Percentiles rank a stretch among this genome's conserved stretches.
These are phyloP conservation scores for Fusarium tupiense DNA, from an alignment of 2,329 filamentous ascomycete genomes.

Conservation along the genomic window DNA sequence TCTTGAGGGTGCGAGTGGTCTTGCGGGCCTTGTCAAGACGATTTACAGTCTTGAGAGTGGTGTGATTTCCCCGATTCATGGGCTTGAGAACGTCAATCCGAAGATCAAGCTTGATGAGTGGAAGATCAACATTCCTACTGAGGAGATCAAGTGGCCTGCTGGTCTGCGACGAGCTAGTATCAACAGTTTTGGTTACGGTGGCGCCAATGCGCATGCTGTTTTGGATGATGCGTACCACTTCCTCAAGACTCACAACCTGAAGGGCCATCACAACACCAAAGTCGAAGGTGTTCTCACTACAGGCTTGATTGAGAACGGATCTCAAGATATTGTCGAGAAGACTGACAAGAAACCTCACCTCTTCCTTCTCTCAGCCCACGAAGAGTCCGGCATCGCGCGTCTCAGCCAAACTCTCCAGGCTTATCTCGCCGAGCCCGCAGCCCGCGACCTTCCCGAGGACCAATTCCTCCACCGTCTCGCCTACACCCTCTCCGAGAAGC, in stretches of 20 bases:
- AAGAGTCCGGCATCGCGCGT: neutral
- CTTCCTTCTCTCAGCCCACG: neutral
- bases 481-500: neutral
- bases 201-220: neutral
- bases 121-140: neutral
- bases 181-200: neutral
- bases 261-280: neutral
- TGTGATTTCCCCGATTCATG: neutral
- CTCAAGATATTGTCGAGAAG: accelerated
- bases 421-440: neutral
- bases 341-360: neutral
- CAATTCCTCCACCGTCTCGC: neutral
- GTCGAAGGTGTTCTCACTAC: neutral
- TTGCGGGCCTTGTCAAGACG: neutral
- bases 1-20: conserved; percentile 9
- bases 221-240: neutral
- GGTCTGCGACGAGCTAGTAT: neutral
- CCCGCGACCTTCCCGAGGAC: neutral
- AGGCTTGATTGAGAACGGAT: neutral
- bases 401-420: neutral
- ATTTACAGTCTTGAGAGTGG: neutral
- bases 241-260: neutral
- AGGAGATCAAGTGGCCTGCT: neutral
- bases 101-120: neutral
- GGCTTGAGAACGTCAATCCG: neutral